A percentile compares a stretch with the other conserved stretches of the same genome.
These are phyloP conservation scores for Malus hybrid DNA, from an alignment of 331 rosid genomes.

Conservation along the genomic window DNA sequence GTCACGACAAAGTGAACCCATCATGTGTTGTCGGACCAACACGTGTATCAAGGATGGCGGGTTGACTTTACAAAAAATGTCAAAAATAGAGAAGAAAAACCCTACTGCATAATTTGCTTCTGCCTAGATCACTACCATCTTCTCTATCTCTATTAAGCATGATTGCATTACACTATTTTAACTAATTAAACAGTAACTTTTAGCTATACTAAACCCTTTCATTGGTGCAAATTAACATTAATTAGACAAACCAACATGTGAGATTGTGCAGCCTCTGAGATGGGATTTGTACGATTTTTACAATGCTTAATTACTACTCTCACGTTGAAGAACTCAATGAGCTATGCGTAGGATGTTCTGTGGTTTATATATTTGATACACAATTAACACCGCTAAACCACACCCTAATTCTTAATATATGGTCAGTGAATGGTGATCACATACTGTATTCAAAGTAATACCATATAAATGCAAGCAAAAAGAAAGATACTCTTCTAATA, in stretches of 20 bases:
- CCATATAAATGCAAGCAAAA: not conserved
- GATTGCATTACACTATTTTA: not conserved
- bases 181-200: conserved; percentile 5
- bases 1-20: conserved; percentile 42
- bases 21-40: conserved; percentile 45
- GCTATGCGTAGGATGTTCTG: conserved; percentile 6
- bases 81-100: not conserved
- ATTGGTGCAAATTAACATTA: conserved; percentile 4
- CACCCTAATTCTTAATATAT: not conserved
- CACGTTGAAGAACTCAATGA: not conserved
- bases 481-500: not conserved
- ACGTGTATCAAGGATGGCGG: conserved; percentile 40
- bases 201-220: conserved; percentile 3
- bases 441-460: not conserved
- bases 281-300: not conserved
- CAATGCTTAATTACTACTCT: not conserved
- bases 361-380: conserved; percentile 2
- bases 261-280: conserved; percentile 15
- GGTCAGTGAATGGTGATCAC: not conserved
- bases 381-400: not conserved
- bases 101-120: not conserved
- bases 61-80: conserved; percentile 14
- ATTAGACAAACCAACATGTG: not conserved
- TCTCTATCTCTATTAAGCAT: not conserved
- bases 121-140: not conserved